Evolutionary conservation across 2,329 filamentous ascomycete species (phyloP).

Genomic region (Aspergillus fructus): DNA sequence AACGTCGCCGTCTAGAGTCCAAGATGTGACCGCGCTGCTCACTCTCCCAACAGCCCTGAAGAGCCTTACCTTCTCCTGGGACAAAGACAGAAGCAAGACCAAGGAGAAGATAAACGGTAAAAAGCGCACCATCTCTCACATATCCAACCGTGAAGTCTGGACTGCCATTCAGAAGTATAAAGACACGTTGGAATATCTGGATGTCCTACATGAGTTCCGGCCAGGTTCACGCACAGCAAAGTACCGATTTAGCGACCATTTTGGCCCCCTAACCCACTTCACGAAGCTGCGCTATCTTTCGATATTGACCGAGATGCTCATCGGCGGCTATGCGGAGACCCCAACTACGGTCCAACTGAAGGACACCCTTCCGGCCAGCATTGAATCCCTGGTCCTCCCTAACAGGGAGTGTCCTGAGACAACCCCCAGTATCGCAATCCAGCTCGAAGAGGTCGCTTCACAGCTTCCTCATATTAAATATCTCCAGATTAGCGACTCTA

Average conservation of each 20-base stretch:
- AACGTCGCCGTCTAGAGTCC: background rate
- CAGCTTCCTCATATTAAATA: background rate
- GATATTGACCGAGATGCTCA: background rate
- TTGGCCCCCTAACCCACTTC: background rate
- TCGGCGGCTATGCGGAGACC: background rate
- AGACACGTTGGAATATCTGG: background rate
- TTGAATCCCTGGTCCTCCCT: background rate
- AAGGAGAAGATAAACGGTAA: background rate
- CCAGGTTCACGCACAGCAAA: background rate
- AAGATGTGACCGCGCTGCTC: background rate
- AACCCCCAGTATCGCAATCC: background rate
- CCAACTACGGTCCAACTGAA: background rate
- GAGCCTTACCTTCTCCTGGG: constrained; percentile 2
- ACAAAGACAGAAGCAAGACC: background rate
- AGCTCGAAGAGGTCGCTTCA: background rate
- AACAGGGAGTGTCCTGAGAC: accelerated
- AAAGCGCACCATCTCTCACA: background rate
- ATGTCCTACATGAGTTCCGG: background rate
- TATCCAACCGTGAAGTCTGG: background rate
- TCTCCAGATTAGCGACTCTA: background rate
- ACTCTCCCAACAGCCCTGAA: background rate
- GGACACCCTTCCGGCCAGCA: background rate
- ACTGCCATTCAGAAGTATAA: background rate
- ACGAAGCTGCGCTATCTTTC: background rate
- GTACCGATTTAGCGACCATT: background rate